Base-by-base conservation (phyloP, 2,329 filamentous ascomycete species). In the Blumeria hordei region DNA sequence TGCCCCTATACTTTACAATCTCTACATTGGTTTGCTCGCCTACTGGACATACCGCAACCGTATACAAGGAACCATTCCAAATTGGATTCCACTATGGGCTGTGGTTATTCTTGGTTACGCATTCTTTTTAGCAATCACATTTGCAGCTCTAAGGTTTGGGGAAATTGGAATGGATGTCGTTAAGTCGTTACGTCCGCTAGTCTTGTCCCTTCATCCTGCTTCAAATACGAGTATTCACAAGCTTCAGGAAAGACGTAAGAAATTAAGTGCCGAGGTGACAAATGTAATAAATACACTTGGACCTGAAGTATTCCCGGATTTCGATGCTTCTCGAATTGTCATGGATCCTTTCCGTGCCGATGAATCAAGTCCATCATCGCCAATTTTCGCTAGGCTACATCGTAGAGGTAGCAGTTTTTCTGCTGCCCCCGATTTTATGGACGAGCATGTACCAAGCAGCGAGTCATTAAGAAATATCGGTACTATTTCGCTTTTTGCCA, bases 111-210 rank as follows among this genome's bases (percentile, higher is more conserved):
- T 79, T 41, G 84, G 88, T 53, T 81, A 85, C 70, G 73, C 86
- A 51, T 71, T 93, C 60, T 94, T 94, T 72, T 84, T 88, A 6
- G 76, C 80, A 28, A 83, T 95, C 62, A 95, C 88, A 0, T 95
- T 94, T 67, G 88, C 88, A 4, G 87, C 92, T 6, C 79, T 98
- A 54, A 83, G 92, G 10, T 94, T 96, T 60, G 92, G 92, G 50
- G 92, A 98, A 69, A 83, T 94, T n/a, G 92, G 90, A 54, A 95
- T 98, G 88, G 92, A 98, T 65, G 95, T 98, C 55, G 72, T 92
- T 70, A 98, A 96, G 69, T 96, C 90, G 0, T 75, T 98, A 14
- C 79, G 87, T 9, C 92, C 92, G 6, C 76, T 98, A 9, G 72
- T 94, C 49, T 74, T 95, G 36, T 92, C 85, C 60, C 75, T 96